Evolutionary conservation across 371 early-diverging fungal species (phyloP).

Genomic region (Paraphysoderma sedebokerense): DNA sequence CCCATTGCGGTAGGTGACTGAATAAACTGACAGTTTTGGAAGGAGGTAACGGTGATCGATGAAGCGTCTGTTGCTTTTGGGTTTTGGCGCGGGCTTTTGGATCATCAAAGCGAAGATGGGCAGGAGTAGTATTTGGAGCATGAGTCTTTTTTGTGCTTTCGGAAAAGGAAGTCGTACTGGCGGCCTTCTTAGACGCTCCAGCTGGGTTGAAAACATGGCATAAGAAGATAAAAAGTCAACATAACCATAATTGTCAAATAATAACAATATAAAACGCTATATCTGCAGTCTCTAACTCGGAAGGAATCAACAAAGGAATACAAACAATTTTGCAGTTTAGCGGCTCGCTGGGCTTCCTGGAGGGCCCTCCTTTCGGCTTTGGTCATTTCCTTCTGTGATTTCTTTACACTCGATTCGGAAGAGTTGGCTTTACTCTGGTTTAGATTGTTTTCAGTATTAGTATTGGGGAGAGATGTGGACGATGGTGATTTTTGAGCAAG

Average conservation of each 20-base stretch:
- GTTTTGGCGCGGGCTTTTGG: neutral
- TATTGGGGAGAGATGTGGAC: too few relatives aligned
- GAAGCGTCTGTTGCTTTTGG: neutral
- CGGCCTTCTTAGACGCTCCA: neutral
- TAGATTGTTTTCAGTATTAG: too few relatives aligned
- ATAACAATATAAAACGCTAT: neutral
- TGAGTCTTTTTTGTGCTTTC: neutral
- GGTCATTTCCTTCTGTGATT: conserved; percentile 55
- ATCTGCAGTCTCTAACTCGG: conserved; percentile 5
- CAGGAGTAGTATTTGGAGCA: neutral
- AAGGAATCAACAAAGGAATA: neutral
- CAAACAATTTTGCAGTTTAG: neutral
- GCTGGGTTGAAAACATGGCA: too few relatives aligned
- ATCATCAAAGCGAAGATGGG: too few relatives aligned
- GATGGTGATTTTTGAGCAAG: too few relatives aligned
- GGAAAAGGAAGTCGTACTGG: neutral
- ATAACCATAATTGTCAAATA: too few relatives aligned
- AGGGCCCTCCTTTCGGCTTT: conserved; percentile 80
- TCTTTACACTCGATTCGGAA: too few relatives aligned
- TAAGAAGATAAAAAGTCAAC: too few relatives aligned
- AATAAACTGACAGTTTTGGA: conserved; percentile 18
- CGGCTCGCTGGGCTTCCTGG: conserved; percentile 19
- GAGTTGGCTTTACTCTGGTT: too few relatives aligned
- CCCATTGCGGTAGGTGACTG: conserved; percentile 26
- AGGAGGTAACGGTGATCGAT: neutral